Base-by-base conservation (phyloP, 805 yeast species). In the Candida stauntonica region DNA sequence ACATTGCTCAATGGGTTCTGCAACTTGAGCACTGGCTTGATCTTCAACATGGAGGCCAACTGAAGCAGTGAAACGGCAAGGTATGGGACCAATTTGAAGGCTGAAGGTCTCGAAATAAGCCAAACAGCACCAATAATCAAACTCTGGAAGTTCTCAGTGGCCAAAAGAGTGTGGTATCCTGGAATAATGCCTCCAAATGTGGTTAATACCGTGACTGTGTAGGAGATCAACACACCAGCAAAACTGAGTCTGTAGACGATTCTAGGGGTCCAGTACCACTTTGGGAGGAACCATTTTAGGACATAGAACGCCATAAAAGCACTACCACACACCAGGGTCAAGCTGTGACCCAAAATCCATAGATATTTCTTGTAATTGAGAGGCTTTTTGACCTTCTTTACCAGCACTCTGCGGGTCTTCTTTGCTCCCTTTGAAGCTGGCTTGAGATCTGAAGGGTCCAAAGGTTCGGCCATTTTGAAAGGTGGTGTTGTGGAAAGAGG, bases 121-220 rank as follows among this genome's bases (percentile, higher is more conserved):
- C 91, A 84, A 15, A 77, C 61, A 3, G 57, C 19, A 1, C 79
- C 73, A 39, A 83, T 60, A 3, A 74, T 45, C 38, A 79, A 62
- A 53, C 74, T 76, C 60, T 86, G 96, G 67, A 83, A 83, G 57
- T 85, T 84, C 48, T 77, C 86, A 17, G 86, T 75, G 8, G 88
- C 79, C 38, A 86, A 54, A 55, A 88, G 64, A 5, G 79, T 75
- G 39, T 73, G 72, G 54, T 77, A 70, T 5, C 79, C 69, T 6
- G 95, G 94, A 36, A 72, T 67, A 20, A 67, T 63, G 15, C 76
- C 64, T 17, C 79, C 79, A 63, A 79, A 80, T 47, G 76, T 77
- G 33, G 81, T 80, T 23, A 71, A 51, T 36, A 77, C 64, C 1
- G 86, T 70, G 30, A 79, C 63, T 1, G 69, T 44, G 50, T 77